Evolutionary conservation across 805 yeast genomes (phyloP), one percentile per base, ranked within the genome.

Genomic region (Metschnikowia dekortorum): DNA sequence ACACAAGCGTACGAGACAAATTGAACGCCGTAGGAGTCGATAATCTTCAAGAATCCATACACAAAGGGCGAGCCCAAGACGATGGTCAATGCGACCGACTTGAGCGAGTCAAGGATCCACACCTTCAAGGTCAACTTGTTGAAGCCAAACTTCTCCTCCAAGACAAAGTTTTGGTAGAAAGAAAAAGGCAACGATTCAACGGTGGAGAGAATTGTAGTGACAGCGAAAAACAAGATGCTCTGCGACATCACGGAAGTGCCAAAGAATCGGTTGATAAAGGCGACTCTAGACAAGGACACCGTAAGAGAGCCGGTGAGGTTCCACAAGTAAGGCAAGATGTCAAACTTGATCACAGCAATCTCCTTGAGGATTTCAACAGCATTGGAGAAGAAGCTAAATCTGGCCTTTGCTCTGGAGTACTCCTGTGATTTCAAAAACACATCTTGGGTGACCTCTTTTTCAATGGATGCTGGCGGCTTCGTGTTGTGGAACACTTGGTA

Each of bases 81-180:
- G 43, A 78, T 61, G 33, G 80, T 66, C 44, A 94, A 71, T 1
- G 74, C 51, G 37, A 78, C 65, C 30, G 79, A 68, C 68, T 92
- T 94, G 54, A 89, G 42, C 54, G 74, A 71, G 67, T 94, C 99
- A 28, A 79, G 63, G 28, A 87, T 49, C 87, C 95, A 94, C 46
- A 89, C 73, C 46, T 74, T 70, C 14, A 76, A 53, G 2, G 97
- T 92, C 58, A 81, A 76, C 69, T 94, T 94, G 73, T 94, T 94
- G 73, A 94, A 94, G 1, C 99, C 99, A 61, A 78, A 92, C 68
- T 82, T 82, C 66, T 92, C 96, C 70, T 94, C 99, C 58, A 94
- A 75, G 13, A 90, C 91, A 71, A 94, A 94, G 60, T 86, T 85
- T 51, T 79, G 73, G 69, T 90, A 91, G 65, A 86, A 83, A 8